Evolutionary conservation across 305 asterid species (phyloP).

Genomic region (Fraxinus ornus): DNA sequence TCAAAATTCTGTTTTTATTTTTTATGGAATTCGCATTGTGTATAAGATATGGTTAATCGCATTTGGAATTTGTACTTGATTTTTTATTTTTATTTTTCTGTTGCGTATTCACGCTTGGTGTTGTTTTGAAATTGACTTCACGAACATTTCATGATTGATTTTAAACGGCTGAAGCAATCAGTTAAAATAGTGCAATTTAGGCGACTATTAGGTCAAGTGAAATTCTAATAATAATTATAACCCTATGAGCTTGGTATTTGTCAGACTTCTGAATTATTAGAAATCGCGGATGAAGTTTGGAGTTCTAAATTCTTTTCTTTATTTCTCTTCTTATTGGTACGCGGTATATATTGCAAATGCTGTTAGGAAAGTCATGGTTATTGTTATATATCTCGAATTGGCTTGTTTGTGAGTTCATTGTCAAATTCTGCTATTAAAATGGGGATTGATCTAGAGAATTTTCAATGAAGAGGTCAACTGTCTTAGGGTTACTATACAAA

Average conservation of each 20-base stretch:
- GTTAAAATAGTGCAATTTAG: background rate
- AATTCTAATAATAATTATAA: background rate
- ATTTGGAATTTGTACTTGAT: background rate
- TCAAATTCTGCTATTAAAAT: background rate
- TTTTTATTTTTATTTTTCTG: background rate
- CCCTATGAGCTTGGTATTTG: background rate
- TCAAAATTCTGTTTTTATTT: background rate
- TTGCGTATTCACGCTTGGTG: background rate
- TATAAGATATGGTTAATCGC: background rate
- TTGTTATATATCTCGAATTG: background rate
- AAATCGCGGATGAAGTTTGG: background rate
- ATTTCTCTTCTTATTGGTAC: background rate
- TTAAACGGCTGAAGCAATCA: background rate
- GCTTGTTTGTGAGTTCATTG: background rate
- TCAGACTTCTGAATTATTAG: background rate
- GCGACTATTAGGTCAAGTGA: background rate
- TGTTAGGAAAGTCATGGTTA: background rate
- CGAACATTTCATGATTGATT: background rate
- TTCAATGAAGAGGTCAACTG: background rate
- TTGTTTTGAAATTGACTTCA: background rate
- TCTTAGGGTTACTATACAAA: background rate
- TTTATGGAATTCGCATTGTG: conserved; percentile 4
- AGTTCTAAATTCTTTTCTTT: background rate
- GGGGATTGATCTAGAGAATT: background rate
- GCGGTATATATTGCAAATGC: background rate